A percentile compares a stretch with the other conserved stretches of the same genome.
Evolutionary conservation across 2,329 filamentous ascomycete genomes (phyloP).

Genomic region (Cylindrodendrum hubeiense): DNA sequence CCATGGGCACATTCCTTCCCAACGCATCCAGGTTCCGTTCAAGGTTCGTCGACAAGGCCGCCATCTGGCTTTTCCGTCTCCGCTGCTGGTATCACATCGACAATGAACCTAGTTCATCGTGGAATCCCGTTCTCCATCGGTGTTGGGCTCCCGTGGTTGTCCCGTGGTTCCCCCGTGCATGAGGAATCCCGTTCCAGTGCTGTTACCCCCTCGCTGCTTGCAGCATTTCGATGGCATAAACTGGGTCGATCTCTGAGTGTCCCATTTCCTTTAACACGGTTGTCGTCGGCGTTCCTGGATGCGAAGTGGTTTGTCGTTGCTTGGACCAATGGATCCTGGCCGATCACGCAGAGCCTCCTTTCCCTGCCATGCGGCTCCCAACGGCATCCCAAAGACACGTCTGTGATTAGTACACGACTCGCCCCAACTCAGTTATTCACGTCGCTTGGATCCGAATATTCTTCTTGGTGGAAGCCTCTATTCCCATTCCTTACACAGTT

Average conservation of each 20-base stretch:
- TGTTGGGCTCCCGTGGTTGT: neutral
- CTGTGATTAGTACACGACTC: conserved; percentile 6
- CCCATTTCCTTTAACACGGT: neutral
- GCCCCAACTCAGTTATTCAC: conserved; percentile 32
- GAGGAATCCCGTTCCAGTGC: neutral
- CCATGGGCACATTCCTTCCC: neutral
- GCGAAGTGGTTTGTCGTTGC: neutral
- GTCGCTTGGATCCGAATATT: conserved; percentile 34
- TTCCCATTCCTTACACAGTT: conserved; percentile 43
- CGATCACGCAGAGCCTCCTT: neutral
- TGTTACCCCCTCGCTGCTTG: neutral
- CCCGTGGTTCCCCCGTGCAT: neutral
- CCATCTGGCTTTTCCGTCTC: neutral
- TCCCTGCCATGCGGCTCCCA: neutral
- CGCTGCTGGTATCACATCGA: neutral
- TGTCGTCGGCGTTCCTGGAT: neutral
- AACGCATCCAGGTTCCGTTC: neutral
- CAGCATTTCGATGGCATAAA: neutral
- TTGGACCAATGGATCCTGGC: neutral
- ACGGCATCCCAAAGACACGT: neutral
- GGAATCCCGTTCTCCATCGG: neutral
- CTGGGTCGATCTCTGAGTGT: neutral
- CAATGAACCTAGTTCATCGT: neutral
- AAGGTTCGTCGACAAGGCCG: neutral
- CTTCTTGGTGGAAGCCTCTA: conserved; percentile 41